Percentiles rank a stretch among this genome's conserved stretches.
Conservation (phyloP, 2,329 filamentous ascomycete species). For the Tolypocladium capitatum region DNA sequence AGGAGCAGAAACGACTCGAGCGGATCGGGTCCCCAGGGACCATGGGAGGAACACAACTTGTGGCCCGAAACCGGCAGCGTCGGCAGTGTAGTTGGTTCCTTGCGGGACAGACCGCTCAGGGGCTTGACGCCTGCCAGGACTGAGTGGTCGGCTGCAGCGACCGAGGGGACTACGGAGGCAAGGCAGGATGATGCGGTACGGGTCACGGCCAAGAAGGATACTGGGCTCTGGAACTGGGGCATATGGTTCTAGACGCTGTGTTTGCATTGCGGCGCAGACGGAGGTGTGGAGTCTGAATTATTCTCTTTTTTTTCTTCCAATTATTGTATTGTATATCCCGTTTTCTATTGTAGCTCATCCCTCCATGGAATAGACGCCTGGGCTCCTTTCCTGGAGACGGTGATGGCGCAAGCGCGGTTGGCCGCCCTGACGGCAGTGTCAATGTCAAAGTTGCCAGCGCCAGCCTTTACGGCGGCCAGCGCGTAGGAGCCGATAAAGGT, state of each 20-base stretch:
- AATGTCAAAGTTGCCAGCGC: constrained; percentile 31
- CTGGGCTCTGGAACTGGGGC: constrained; percentile 11
- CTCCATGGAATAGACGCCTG: constrained; percentile 31
- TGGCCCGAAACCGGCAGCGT: background rate
- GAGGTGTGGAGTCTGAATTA: background rate
- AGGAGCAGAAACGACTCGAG: background rate
- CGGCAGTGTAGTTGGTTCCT: background rate
- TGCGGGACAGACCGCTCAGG: background rate
- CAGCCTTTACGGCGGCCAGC: constrained; percentile 49
- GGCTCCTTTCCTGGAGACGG: constrained; percentile 27
- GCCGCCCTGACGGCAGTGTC: constrained; percentile 45
- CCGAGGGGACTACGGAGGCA: constrained; percentile 1
- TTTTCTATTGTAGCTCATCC: constrained; percentile 22
- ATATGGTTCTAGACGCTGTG: constrained; percentile 14
- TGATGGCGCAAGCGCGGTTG: constrained; percentile 27
- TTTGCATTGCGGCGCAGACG: background rate
- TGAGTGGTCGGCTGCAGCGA: background rate
- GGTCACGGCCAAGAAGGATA: constrained; percentile 10
- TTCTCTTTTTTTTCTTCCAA: constrained; percentile 3
- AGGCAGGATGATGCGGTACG: background rate
- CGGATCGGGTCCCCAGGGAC: background rate
- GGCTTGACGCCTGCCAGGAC: background rate
- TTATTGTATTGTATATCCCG: constrained; percentile 2
- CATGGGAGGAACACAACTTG: background rate
- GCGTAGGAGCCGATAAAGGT: constrained; percentile 88